A percentile compares a stretch with the other conserved stretches of the same genome.
Conservation (phyloP, 441 rosid species). For the Populus hybrid region DNA sequence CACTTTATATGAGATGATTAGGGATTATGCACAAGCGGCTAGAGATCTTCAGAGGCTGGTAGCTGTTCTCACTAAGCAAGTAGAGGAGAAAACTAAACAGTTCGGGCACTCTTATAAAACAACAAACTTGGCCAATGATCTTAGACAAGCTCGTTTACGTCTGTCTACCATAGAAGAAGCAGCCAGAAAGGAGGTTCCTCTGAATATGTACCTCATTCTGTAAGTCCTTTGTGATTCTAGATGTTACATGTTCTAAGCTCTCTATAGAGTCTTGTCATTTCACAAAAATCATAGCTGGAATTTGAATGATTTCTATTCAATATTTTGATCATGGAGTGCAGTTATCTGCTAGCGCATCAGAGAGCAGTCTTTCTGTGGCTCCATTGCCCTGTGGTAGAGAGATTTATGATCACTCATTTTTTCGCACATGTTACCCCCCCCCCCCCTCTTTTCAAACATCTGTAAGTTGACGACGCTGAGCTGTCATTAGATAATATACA, state of each 20-base stretch:
- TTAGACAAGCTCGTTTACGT: constrained; percentile 65
- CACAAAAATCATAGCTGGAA: not conserved
- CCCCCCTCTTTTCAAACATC: too few relatives aligned
- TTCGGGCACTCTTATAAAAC: constrained; percentile 47
- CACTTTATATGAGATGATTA: constrained; percentile 76
- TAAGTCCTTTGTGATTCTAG: constrained; percentile 39
- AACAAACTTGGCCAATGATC: constrained; percentile 47
- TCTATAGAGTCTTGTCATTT: not conserved
- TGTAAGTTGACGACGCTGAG: too few relatives aligned
- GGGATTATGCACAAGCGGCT: constrained; percentile 85
- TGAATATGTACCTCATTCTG: constrained; percentile 88
- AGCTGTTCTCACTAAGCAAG: constrained; percentile 56
- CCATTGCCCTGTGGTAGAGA: too few relatives aligned
- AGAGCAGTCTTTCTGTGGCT: too few relatives aligned
- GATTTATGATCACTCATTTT: too few relatives aligned
- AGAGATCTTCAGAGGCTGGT: constrained; percentile 64
- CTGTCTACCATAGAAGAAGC: constrained; percentile 71
- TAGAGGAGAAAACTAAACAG: constrained; percentile 48
- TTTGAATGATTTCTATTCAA: not conserved
- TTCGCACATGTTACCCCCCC: too few relatives aligned
- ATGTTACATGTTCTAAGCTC: not conserved
- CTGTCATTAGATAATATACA: too few relatives aligned
- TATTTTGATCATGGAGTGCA: not conserved
- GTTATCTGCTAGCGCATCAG: too few relatives aligned
- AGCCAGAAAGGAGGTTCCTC: constrained; percentile 63